These are phyloP conservation scores for Mycena haematopus DNA, from an alignment of 768 basidiomycete species.

Conservation along the genomic window DNA sequence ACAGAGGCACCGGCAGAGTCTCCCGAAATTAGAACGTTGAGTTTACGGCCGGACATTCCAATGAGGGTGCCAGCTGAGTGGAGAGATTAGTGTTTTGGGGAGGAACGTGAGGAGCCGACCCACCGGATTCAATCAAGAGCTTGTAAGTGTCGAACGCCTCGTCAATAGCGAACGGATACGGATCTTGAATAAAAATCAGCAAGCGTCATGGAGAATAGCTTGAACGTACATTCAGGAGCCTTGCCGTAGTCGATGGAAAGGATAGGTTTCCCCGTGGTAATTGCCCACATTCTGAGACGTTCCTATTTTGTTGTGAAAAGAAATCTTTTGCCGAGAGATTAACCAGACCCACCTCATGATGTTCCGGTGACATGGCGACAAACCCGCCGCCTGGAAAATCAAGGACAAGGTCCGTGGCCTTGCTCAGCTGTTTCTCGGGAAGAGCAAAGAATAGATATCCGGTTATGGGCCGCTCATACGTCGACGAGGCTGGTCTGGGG, in stretches of 20 bases:
- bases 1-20: conserved; percentile 98
- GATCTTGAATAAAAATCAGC: conserved; percentile 60
- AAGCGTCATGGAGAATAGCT: conserved; percentile 2
- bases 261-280: conserved; percentile 77
- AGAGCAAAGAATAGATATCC: conserved; percentile 84
- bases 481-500: conserved; percentile 77
- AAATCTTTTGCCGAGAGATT: background rate
- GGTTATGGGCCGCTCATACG: conserved; percentile 82
- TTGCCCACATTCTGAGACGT: conserved; percentile 85
- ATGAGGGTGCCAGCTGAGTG: conserved; percentile 69
- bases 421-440: conserved; percentile 64
- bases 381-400: conserved; percentile 98
- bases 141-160: conserved; percentile 93
- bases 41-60: conserved; percentile 85
- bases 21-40: conserved; percentile 83
- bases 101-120: conserved; percentile 26
- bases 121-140: conserved; percentile 75
- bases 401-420: conserved; percentile 81
- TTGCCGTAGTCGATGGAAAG: conserved; percentile 94
- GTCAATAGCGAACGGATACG: conserved; percentile 95
- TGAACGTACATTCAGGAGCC: conserved; percentile 85
- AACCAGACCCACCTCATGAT: conserved; percentile 66
- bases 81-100: background rate
- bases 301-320: conserved; percentile 48
- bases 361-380: conserved; percentile 93